phyloP scores from a whole-genome alignment of 1,284 basidiomycete species.

The Cryptococcus hybrid region DNA sequence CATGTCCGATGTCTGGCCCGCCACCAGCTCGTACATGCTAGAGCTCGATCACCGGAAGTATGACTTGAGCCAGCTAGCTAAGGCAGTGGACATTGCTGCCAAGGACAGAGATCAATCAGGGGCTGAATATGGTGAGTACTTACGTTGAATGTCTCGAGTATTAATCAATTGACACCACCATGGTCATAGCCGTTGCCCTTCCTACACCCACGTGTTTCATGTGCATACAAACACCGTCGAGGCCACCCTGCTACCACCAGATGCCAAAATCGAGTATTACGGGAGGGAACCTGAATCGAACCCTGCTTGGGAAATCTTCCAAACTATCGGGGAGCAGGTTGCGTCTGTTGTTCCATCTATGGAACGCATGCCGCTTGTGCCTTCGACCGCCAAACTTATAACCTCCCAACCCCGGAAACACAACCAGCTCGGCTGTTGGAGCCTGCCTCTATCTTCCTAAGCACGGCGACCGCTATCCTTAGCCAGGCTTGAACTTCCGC shows the following conservation, averaged over 20 bases:
- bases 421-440: not conserved
- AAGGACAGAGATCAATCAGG: too few species aligned
- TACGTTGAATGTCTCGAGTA: too few species aligned
- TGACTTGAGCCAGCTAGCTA: too few species aligned
- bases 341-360: constrained; percentile 6
- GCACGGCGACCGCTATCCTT: constrained; percentile 3
- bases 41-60: too few species aligned
- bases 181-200: not conserved
- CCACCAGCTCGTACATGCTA: too few species aligned
- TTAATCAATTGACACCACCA: too few species aligned
- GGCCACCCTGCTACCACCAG: constrained; percentile 14
- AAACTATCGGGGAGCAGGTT: constrained; percentile 5
- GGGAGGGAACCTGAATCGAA: constrained; percentile 10
- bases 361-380: constrained; percentile 4
- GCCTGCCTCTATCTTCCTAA: constrained; percentile 8
- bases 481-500: constrained; percentile 1
- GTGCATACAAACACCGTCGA: constrained; percentile 37
- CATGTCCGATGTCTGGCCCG: too few species aligned
- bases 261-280: constrained; percentile 3
- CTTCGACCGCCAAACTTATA: constrained; percentile 5
- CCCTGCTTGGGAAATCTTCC: constrained; percentile 13
- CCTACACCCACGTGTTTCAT: constrained; percentile 17
- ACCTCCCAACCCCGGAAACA: not conserved
- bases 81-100: too few species aligned
- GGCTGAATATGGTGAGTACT: too few species aligned